phyloP scores from a whole-genome alignment of 1,284 basidiomycete genomes.

The Athelia sp. region DNA sequence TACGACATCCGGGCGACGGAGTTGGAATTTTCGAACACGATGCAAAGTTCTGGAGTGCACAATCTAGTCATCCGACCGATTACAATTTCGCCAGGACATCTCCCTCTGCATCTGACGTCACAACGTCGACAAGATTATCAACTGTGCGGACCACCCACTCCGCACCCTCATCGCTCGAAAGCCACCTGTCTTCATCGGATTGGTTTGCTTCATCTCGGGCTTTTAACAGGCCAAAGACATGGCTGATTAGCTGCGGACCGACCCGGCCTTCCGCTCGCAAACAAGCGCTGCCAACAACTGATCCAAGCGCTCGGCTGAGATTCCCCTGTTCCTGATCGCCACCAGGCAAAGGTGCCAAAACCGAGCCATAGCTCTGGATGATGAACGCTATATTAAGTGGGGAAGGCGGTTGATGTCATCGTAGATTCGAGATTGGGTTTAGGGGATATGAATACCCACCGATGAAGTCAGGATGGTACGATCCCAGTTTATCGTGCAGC shows the following conservation, averaged over 20 bases:
- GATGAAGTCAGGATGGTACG: conserved; percentile 84
- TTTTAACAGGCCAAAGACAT: conserved; percentile 92
- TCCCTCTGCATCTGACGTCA: conserved; percentile 44
- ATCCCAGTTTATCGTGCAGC: conserved; percentile 82
- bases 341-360: conserved; percentile 75
- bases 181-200: conserved; percentile 78
- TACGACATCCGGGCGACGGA: not conserved
- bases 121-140: conserved; percentile 74
- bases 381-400: conserved; percentile 68
- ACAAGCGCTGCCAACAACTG: conserved; percentile 87
- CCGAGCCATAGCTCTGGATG: conserved; percentile 86
- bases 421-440: conserved; percentile 7
- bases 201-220: conserved; percentile 58
- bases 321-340: conserved; percentile 68
- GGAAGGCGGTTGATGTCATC: not conserved
- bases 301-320: conserved; percentile 83
- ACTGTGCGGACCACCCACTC: conserved; percentile 89
- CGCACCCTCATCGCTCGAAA: conserved; percentile 86
- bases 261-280: conserved; percentile 87
- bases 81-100: conserved; percentile 57
- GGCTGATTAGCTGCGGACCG: conserved; percentile 86
- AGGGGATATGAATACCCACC: conserved; percentile 44
- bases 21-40: conserved; percentile 21
- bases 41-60: conserved; percentile 29
- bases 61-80: conserved; percentile 27